Conservation (phyloP, 2,329 filamentous ascomycete species). For the Trichoderma atrobrunneum region DNA sequence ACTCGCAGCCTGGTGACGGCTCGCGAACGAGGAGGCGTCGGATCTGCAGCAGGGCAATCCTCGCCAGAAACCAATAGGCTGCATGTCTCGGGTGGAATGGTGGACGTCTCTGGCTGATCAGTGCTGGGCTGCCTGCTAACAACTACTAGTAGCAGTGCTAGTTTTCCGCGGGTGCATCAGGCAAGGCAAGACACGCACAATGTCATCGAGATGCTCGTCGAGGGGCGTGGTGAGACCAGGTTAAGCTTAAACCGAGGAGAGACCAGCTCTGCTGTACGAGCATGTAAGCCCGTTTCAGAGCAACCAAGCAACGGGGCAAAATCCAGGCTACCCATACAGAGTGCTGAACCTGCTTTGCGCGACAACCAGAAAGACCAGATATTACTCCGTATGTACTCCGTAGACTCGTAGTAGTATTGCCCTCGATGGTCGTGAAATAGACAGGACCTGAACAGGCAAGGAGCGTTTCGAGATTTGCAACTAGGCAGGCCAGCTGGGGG, state of each 20-base stretch:
- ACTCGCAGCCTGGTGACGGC: not conserved
- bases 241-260: conserved; percentile 20
- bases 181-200: conserved; percentile 14
- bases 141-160: not conserved
- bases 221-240: conserved; percentile 16
- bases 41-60: conserved; percentile 11
- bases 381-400: not conserved
- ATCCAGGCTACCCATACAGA: not conserved
- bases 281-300: not conserved
- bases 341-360: not conserved
- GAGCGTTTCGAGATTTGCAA: conserved; percentile 4
- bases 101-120: not conserved
- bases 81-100: not conserved
- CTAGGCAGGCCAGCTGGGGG: conserved; percentile 4
- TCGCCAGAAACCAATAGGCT: not conserved
- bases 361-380: not conserved
- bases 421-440: not conserved
- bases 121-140: not conserved
- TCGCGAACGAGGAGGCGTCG: not conserved
- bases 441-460: not conserved
- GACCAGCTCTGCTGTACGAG: not conserved
- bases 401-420: not conserved
- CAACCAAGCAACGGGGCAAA: not conserved
- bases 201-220: conserved; percentile 1
- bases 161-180: conserved; percentile 1